These are phyloP conservation scores for Chaetomium fimeti DNA, from an alignment of 495 filamentous ascomycete genomes.

Conservation along the genomic window DNA sequence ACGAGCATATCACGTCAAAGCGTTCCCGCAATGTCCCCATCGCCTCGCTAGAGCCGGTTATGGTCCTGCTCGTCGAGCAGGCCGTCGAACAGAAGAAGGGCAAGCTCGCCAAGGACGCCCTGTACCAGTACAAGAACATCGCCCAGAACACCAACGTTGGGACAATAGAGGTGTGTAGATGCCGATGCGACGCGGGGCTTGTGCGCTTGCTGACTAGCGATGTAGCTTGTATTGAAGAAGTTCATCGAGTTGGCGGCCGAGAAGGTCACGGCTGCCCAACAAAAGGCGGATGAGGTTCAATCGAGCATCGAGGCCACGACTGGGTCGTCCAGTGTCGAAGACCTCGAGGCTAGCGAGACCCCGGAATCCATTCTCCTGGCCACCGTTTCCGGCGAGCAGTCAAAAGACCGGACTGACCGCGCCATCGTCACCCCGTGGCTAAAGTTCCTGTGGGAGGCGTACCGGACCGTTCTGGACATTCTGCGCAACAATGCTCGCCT, in stretches of 20 bases:
- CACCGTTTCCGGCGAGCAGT: slow-evolving; percentile 97
- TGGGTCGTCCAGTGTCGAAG: slow-evolving; percentile 67
- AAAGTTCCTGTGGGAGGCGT: slow-evolving; percentile 99
- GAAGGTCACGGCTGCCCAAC: slow-evolving; percentile 94
- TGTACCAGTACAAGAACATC: slow-evolving; percentile 99
- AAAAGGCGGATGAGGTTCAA: slow-evolving; percentile 92
- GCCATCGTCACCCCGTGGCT: slow-evolving; percentile 98
- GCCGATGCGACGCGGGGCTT: neutral
- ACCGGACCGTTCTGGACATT: slow-evolving; percentile 96
- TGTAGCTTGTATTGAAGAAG: slow-evolving; percentile 81
- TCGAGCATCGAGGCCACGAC: slow-evolving; percentile 77
- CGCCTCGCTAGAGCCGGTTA: slow-evolving; percentile 93
- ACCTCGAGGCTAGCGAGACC: slow-evolving; percentile 95
- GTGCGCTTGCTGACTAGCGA: slow-evolving; percentile 24
- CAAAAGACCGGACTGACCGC: slow-evolving; percentile 91
- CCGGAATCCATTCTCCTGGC: slow-evolving; percentile 97
- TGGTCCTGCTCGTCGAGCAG: slow-evolving; percentile 95
- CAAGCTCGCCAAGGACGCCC: slow-evolving; percentile 95
- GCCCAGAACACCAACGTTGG: slow-evolving; percentile 97
- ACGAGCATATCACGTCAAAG: slow-evolving; percentile 99
- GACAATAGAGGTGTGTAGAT: slow-evolving; percentile 77
- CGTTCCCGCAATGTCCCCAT: slow-evolving; percentile 96
- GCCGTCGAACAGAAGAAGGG: slow-evolving; percentile 96
- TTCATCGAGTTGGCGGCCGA: slow-evolving; percentile 96
- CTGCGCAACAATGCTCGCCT: slow-evolving; percentile 97